Evolutionary conservation across 1,139 yeast species (phyloP), one percentile per base, ranked within the genome.

Genomic region (Saccharomycopsis phalli): DNA sequence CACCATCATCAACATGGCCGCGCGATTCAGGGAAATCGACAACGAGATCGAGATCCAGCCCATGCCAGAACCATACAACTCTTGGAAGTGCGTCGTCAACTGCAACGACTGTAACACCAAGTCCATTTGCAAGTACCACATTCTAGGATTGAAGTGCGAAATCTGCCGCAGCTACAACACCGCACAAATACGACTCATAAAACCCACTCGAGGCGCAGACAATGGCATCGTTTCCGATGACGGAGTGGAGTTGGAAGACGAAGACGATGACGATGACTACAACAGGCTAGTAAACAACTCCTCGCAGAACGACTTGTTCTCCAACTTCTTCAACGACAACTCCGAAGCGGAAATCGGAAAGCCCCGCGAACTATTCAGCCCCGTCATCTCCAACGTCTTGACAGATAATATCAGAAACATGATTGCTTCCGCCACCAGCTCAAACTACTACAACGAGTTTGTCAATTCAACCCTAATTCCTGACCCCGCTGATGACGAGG

Each of bases 91-190:
- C 50, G 72, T 82, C 34, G 69, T 87, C 8, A 71, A 79, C 45
- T 88, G 97, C 60, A 82, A 84, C 57, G 97, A 88, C 59, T 88
- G 97, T 59, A 78, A 78, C 46, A 93, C 94, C 13, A 81, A 81
- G 58, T 75, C 87, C 26, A 74, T 77, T 48, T 81, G 81, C 16
- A 62, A 72, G 4, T 88, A 82, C 59, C 96, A 88, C 59, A 79
- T 87, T 38, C 60, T 88, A 50, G 97, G 97, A 1, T 66, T 86
- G 47, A 82, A 81, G 56, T 88, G 97, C 59, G 80, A 76, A 49
- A 86, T 81, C 56, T 87, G 96, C 60, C 71, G 73, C 49, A 81
- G 94, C 53, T 87, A 84, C 59, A 87, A 87, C 58, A 87, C 96
- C 1, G 76, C 76, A 46, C 91, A 83, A 55, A 52, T 76, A 39